phyloP scores from a whole-genome alignment of 2,329 filamentous ascomycete species.

The Calonectria honghensis region DNA sequence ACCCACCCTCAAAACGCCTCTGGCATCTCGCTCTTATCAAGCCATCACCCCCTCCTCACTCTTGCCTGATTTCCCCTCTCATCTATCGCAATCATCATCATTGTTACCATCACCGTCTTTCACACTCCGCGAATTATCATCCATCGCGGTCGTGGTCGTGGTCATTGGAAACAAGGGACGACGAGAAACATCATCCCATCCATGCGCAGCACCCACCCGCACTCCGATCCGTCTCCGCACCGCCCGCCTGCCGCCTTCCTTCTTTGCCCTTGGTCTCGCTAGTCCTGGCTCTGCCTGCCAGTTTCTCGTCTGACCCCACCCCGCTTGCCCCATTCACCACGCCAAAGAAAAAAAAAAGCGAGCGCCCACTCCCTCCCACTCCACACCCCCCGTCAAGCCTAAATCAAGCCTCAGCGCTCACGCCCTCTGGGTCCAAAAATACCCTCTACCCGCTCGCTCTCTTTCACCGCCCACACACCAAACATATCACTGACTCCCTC shows the following conservation, averaged over 20 bases:
- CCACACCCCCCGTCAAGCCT: slow-evolving; percentile 15
- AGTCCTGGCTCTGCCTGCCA: slow-evolving; percentile 40
- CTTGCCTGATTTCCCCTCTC: slow-evolving; percentile 29
- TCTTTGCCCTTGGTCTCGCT: slow-evolving; percentile 40
- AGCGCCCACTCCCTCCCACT: slow-evolving; percentile 28
- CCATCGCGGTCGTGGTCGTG: slow-evolving; percentile 26
- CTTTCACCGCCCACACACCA: slow-evolving; percentile 54
- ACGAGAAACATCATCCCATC: slow-evolving; percentile 41
- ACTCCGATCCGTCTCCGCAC: slow-evolving; percentile 42
- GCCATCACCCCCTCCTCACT: slow-evolving; percentile 34
- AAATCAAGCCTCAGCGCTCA: slow-evolving; percentile 35
- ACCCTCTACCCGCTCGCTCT: slow-evolving; percentile 33
- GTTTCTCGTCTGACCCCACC: slow-evolving; percentile 40
- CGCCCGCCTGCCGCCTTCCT: slow-evolving; percentile 39
- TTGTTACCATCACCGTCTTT: background rate
- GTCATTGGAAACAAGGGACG: slow-evolving; percentile 36
- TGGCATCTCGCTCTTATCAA: slow-evolving; percentile 38
- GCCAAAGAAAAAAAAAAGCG: slow-evolving; percentile 37
- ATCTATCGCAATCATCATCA: slow-evolving; percentile 16
- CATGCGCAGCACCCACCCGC: slow-evolving; percentile 38
- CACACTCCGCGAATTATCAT: slow-evolving; percentile 16
- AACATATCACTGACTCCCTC: slow-evolving; percentile 54
- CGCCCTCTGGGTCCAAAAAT: slow-evolving; percentile 43
- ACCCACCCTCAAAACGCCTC: slow-evolving; percentile 34
- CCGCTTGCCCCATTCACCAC: slow-evolving; percentile 41